Conservation (phyloP, 805 yeast genomes). For the Wickerhamomyces subpelliculosus region DNA sequence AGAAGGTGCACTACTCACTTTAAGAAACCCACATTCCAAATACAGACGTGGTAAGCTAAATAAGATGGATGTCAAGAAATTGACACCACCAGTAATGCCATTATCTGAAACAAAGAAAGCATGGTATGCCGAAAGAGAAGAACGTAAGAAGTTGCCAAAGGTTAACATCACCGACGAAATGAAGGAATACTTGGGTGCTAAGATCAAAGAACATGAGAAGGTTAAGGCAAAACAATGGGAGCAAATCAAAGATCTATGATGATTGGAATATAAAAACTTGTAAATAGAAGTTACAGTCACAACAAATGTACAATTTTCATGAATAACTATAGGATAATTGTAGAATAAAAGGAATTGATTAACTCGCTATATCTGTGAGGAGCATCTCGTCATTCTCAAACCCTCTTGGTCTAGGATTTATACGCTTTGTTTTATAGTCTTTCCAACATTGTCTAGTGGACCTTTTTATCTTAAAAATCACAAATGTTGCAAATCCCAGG, state of each 20-base stretch:
- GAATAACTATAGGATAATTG: neutral
- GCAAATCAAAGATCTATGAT: neutral
- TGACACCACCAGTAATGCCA: conserved; percentile 74
- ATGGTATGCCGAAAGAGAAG: conserved; percentile 46
- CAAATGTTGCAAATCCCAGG: too few species aligned
- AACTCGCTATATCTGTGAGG: too few species aligned
- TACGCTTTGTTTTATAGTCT: too few species aligned
- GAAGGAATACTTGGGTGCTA: conserved; percentile 47
- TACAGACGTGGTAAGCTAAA: conserved; percentile 57
- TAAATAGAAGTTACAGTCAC: too few species aligned
- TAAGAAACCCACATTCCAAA: conserved; percentile 74
- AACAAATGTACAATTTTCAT: too few species aligned
- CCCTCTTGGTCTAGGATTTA: too few species aligned
- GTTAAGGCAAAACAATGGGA: conserved; percentile 11
- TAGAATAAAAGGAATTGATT: too few species aligned
- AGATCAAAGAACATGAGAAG: conserved; percentile 25
- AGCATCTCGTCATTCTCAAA: too few species aligned
- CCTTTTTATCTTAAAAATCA: too few species aligned
- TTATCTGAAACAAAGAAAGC: conserved; percentile 55
- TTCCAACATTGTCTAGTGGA: too few species aligned
- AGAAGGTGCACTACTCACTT: conserved; percentile 49
- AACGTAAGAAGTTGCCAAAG: conserved; percentile 34
- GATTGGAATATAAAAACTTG: neutral
- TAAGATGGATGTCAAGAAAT: conserved; percentile 52
- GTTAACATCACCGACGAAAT: conserved; percentile 41